A percentile compares a stretch with the other conserved stretches of the same genome.
Evolutionary conservation across 2,329 filamentous ascomycete species (phyloP).

Genomic region (Stagonosporopsis chrysanthemi): DNA sequence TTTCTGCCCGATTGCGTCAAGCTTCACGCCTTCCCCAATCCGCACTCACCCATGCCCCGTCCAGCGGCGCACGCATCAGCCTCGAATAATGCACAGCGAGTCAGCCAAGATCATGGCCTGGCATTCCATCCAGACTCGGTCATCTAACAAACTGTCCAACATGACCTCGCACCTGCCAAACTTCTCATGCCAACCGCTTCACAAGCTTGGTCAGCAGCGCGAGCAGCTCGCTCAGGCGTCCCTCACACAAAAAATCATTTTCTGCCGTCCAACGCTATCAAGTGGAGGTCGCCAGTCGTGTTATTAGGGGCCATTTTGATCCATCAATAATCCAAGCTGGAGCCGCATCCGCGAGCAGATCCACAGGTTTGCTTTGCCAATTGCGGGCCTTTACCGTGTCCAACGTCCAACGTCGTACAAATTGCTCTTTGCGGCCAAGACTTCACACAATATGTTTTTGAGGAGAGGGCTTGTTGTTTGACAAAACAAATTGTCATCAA

Average conservation of each 20-base stretch:
- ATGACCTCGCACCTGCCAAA: background rate
- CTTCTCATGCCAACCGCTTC: background rate
- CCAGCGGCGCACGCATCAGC: background rate
- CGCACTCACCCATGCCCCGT: slow-evolving; percentile 7
- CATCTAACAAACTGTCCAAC: background rate
- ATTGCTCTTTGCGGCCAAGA: background rate
- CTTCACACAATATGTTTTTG: too few relatives aligned
- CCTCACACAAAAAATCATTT: background rate
- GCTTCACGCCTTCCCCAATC: slow-evolving; percentile 8
- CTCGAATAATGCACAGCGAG: background rate
- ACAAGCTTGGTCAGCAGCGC: slow-evolving; percentile 1
- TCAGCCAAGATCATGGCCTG: background rate
- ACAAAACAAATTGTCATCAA: too few relatives aligned
- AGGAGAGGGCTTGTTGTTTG: too few relatives aligned
- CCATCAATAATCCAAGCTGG: slow-evolving; percentile 11
- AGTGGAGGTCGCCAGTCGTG: background rate
- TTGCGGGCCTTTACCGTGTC: slow-evolving; percentile 3
- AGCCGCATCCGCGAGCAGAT: slow-evolving; percentile 7
- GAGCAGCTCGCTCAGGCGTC: background rate
- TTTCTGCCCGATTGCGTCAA: slow-evolving; percentile 19
- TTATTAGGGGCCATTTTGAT: background rate
- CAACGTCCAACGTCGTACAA: slow-evolving; percentile 2
- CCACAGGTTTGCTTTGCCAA: slow-evolving; percentile 8
- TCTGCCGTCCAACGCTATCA: background rate
- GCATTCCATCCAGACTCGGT: background rate